Evolutionary conservation across 2,329 filamentous ascomycete genomes (phyloP).

Genomic region (Aureobasidium sp.): DNA sequence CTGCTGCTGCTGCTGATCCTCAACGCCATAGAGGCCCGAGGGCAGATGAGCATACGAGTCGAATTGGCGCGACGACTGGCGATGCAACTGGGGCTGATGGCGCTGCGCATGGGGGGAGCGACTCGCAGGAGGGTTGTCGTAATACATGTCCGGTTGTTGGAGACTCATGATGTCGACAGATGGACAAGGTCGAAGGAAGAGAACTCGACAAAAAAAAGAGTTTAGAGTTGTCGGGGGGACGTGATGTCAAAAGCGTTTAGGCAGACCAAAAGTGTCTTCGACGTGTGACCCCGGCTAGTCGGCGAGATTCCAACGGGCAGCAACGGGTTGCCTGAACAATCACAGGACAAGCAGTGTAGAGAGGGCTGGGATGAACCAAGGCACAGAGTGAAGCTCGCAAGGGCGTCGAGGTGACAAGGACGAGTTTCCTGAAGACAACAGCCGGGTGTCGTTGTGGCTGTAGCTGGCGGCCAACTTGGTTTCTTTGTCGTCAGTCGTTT

Average conservation of each 20-base stretch:
- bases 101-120: conserved; percentile 69
- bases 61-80: conserved; percentile 65
- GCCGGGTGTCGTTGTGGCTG: not conserved
- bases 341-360: not conserved
- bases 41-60: conserved; percentile 58
- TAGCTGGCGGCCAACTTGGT: not conserved
- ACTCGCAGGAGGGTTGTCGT: conserved; percentile 56
- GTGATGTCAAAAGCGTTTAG: not conserved
- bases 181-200: not conserved
- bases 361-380: not conserved
- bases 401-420: not conserved
- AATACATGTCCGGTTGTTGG: conserved; percentile 55
- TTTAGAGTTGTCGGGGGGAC: conserved; percentile 12
- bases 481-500: conserved; percentile 12
- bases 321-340: conserved; percentile 2
- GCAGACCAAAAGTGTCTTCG: not conserved
- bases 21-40: conserved; percentile 58
- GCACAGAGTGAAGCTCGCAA: not conserved
- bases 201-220: not conserved
- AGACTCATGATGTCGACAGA: conserved; percentile 14
- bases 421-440: not conserved
- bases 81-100: conserved; percentile 53
- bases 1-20: conserved; percentile 49
- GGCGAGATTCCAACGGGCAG: conserved; percentile 1
- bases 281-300: conserved; percentile 11